Conservation (phyloP, 2,329 filamentous ascomycete genomes). For the Pestalotiopsis fici region DNA sequence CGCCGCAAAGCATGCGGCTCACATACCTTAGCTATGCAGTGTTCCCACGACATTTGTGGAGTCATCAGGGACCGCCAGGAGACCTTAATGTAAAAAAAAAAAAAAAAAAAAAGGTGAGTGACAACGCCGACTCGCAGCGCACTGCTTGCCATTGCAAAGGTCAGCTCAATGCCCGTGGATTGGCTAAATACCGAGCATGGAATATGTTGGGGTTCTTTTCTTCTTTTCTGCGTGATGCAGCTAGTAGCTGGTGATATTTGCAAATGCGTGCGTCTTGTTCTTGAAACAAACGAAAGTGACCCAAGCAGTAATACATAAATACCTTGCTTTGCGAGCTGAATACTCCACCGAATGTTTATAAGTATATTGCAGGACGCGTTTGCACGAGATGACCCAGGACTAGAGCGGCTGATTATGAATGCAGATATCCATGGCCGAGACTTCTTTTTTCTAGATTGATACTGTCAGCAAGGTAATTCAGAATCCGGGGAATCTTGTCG, state of each 20-base stretch:
- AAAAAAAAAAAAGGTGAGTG: no score
- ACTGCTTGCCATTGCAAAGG: background rate
- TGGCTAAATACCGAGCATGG: background rate
- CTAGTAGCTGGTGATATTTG: background rate
- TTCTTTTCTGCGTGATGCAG: background rate
- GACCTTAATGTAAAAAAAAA: no score
- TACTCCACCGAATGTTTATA: background rate
- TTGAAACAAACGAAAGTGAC: background rate
- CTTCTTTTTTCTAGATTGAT: background rate
- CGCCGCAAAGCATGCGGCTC: background rate
- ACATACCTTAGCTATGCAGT: background rate
- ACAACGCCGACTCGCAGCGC: background rate
- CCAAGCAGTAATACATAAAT: background rate
- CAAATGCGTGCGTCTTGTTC: background rate
- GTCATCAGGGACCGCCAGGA: background rate
- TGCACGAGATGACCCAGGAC: background rate
- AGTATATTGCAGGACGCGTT: background rate
- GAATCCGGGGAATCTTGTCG: background rate
- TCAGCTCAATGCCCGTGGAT: background rate
- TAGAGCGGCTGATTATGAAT: background rate
- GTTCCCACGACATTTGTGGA: slow-evolving; percentile 3
- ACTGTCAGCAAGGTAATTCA: background rate
- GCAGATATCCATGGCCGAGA: background rate
- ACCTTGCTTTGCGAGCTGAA: background rate
- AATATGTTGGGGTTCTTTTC: background rate